Conservation (phyloP, 768 basidiomycete species). For the Clitopilus passeckerianus region DNA sequence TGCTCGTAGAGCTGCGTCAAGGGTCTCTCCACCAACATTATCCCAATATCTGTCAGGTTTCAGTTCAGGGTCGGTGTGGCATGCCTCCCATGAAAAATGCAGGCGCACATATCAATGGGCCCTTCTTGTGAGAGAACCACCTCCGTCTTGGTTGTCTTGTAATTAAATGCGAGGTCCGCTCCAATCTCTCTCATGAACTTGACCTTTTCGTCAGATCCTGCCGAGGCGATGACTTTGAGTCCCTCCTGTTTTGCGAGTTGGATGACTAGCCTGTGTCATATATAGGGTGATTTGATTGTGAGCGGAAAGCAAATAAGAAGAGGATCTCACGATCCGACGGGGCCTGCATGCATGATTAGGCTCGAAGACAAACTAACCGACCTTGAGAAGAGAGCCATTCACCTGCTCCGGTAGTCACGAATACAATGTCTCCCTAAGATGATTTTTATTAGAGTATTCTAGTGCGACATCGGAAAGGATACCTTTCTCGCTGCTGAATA, state of each 20-base stretch:
- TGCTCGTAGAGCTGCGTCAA: constrained; percentile 27
- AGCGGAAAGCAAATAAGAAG: background rate
- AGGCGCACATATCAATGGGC: constrained; percentile 43
- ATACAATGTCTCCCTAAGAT: constrained; percentile 32
- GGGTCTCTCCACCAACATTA: constrained; percentile 44
- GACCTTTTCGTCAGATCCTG: constrained; percentile 61
- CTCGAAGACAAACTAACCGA: background rate
- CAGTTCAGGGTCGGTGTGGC: background rate
- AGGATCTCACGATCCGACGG: constrained; percentile 22
- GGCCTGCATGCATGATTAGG: constrained; percentile 9
- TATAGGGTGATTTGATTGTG: too few species aligned
- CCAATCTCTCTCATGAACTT: constrained; percentile 45
- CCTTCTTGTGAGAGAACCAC: constrained; percentile 46
- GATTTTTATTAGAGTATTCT: background rate
- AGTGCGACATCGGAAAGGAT: background rate
- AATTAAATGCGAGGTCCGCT: constrained; percentile 60
- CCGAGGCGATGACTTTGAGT: constrained; percentile 56
- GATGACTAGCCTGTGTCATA: background rate
- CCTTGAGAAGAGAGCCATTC: background rate
- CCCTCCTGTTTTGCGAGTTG: background rate
- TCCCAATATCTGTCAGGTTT: constrained; percentile 11
- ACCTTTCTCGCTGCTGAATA: constrained; percentile 32
- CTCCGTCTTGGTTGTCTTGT: constrained; percentile 43
- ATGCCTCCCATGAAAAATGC: background rate
- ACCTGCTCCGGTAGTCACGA: constrained; percentile 25